These are phyloP conservation scores for Cenchrus fungigraminus DNA, from an alignment of 176 grass and related monocot genomes.

Conservation along the genomic window DNA sequence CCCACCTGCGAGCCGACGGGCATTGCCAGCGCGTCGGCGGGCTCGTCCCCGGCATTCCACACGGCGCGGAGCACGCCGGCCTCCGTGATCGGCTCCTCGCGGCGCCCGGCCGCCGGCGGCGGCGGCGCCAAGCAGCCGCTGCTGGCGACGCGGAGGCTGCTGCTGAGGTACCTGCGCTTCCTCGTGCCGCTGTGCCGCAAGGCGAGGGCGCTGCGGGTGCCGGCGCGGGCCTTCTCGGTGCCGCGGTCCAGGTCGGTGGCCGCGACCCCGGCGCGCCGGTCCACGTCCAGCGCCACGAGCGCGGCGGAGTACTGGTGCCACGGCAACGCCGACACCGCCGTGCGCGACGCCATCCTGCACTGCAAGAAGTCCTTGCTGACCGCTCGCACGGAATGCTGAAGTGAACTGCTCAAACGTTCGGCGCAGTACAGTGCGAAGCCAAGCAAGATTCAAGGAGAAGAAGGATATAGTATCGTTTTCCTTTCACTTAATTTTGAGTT, in stretches of 20 bases:
- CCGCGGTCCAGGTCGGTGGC: slow-evolving; percentile 17
- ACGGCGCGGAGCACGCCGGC: slow-evolving; percentile 81
- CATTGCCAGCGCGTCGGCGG: neutral
- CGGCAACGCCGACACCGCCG: slow-evolving; percentile 74
- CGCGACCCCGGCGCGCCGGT: slow-evolving; percentile 29
- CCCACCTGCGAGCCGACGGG: slow-evolving; percentile 22
- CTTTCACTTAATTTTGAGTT: slow-evolving; percentile 21
- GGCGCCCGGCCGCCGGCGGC: neutral
- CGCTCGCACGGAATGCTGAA: neutral
- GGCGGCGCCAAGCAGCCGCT: slow-evolving; percentile 41
- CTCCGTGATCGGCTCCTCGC: slow-evolving; percentile 23
- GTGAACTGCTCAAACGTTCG: neutral
- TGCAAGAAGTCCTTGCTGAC: slow-evolving; percentile 76
- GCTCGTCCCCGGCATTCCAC: slow-evolving; percentile 75
- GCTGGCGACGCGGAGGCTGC: slow-evolving; percentile 66
- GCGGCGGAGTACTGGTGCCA: slow-evolving; percentile 64
- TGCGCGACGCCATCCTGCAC: slow-evolving; percentile 88
- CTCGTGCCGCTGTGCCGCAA: slow-evolving; percentile 78
- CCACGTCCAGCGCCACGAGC: slow-evolving; percentile 45
- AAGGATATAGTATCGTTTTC: slow-evolving; percentile 13
- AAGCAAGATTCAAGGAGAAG: slow-evolving; percentile 17
- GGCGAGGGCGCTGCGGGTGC: slow-evolving; percentile 54
- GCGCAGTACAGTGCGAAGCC: neutral
- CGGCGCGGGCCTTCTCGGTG: slow-evolving; percentile 30
- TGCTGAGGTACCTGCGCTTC: slow-evolving; percentile 77